Evolutionary conservation across 108 stramenopile genomes (phyloP).

Genomic region (Cylindrotheca fusiformis): DNA sequence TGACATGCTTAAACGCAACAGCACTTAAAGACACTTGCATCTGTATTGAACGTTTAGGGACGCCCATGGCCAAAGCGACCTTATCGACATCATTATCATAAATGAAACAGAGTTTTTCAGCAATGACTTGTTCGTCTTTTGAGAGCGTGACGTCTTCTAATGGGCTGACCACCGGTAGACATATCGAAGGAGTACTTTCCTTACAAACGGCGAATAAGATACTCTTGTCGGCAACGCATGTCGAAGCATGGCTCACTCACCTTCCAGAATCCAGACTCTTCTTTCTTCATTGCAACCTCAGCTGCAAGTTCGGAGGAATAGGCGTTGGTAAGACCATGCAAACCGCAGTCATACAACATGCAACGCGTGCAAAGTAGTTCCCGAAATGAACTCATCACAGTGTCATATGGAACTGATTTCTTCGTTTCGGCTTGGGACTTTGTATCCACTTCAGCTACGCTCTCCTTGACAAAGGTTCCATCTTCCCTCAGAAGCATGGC

Average conservation of each 20-base stretch:
- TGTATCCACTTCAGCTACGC: no score
- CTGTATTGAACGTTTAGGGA: constrained; percentile 4
- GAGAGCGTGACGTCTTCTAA: neutral
- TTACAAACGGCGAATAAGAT: neutral
- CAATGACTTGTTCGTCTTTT: constrained; percentile 1
- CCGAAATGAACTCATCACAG: constrained; percentile 51
- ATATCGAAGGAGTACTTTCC: neutral
- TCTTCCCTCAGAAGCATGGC: no score
- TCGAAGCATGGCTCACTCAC: constrained; percentile 2
- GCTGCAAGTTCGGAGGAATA: constrained; percentile 34
- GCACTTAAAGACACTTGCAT: neutral
- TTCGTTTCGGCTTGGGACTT: no score
- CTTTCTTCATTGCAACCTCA: constrained; percentile 42
- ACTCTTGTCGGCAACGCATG: no score
- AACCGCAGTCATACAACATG: constrained; percentile 65
- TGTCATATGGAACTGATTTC: constrained; percentile 36
- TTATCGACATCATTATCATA: constrained; percentile 44
- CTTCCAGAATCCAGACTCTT: constrained; percentile 45
- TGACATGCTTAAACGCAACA: neutral
- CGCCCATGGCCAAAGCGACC: constrained; percentile 37
- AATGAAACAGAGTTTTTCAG: constrained; percentile 30
- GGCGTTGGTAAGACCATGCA: constrained; percentile 44
- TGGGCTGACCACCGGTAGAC: constrained; percentile 5
- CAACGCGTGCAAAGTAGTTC: constrained; percentile 64
- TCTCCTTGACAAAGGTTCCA: no score